Conservation (phyloP, 768 basidiomycete genomes). For the Tricholoma furcatifolium region DNA sequence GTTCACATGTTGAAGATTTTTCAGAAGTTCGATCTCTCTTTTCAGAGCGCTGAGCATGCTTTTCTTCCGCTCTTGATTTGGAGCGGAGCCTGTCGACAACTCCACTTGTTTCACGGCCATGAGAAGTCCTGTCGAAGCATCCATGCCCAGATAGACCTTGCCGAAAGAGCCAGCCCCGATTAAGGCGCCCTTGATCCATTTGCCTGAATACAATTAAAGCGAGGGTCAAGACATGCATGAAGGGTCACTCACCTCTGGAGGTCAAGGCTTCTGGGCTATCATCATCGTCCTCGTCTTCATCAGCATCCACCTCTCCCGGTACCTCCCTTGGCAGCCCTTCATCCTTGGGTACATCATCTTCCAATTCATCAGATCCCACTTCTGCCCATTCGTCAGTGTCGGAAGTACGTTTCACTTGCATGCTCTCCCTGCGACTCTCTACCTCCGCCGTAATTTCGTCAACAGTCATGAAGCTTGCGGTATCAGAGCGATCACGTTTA, state of each 20-base stretch:
- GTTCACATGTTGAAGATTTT: slow-evolving; percentile 90
- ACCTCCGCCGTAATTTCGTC: slow-evolving; percentile 98
- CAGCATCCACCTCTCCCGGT: slow-evolving; percentile 42
- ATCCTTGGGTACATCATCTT: slow-evolving; percentile 37
- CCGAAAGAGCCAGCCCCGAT: slow-evolving; percentile 96
- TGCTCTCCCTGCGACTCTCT: slow-evolving; percentile 65
- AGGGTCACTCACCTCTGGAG: slow-evolving; percentile 43
- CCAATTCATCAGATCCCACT: slow-evolving; percentile 51
- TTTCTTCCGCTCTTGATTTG: slow-evolving; percentile 91
- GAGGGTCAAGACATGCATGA: not conserved
- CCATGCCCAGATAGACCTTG: slow-evolving; percentile 95
- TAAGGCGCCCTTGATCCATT: slow-evolving; percentile 96
- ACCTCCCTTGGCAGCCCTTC: slow-evolving; percentile 45
- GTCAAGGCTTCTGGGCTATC: slow-evolving; percentile 49
- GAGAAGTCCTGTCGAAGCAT: slow-evolving; percentile 81
- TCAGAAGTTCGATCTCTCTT: slow-evolving; percentile 90
- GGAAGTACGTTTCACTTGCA: slow-evolving; percentile 38
- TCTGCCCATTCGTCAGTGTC: slow-evolving; percentile 73
- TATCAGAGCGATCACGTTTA: slow-evolving; percentile 83
- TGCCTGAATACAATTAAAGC: slow-evolving; percentile 45
- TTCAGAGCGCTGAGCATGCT: slow-evolving; percentile 91
- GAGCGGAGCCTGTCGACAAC: slow-evolving; percentile 76
- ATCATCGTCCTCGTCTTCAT: slow-evolving; percentile 43
- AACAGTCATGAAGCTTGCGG: slow-evolving; percentile 90
- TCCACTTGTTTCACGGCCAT: slow-evolving; percentile 99